Percentiles rank a stretch among this genome's conserved stretches.
These are phyloP conservation scores for Amaranthus cruentus DNA, from an alignment of 148 eudicot species.

Conservation along the genomic window DNA sequence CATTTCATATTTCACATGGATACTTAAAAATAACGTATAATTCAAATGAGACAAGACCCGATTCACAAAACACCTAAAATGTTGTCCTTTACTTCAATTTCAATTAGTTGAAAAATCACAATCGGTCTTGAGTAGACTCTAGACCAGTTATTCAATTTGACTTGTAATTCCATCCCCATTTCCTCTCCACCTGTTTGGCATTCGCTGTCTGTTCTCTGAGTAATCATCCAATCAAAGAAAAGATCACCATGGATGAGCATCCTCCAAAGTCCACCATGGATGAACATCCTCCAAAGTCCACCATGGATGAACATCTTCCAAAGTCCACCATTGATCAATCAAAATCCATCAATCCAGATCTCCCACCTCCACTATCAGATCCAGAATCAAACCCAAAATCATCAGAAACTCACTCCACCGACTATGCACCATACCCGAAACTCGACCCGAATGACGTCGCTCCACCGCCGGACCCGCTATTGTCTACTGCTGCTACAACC, in stretches of 20 bases:
- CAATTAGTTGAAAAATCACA: no score
- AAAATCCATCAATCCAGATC: conserved; percentile 2
- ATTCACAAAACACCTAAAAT: no score
- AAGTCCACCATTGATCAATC: conserved; percentile 11
- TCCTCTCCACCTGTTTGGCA: no score
- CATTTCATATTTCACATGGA: no score
- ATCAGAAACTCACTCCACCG: conserved; percentile 35
- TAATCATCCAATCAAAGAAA: no score
- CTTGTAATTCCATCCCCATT: no score
- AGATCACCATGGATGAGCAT: not conserved
- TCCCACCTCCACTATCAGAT: not conserved
- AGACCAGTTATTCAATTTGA: no score
- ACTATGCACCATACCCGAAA: conserved; percentile 81
- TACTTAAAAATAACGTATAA: no score
- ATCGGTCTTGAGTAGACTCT: no score
- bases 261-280: conserved; percentile 12
- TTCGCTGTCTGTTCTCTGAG: no score
- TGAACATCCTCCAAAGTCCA: conserved; percentile 3
- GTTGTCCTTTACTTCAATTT: no score
- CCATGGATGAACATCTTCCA: conserved; percentile 15
- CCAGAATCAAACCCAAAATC: conserved; percentile 12
- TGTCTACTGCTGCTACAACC: conserved; percentile 26
- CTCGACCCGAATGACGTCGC: conserved; percentile 65
- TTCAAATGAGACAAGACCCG: no score
- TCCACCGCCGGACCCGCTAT: conserved; percentile 47